Percentiles rank a stretch among this genome's conserved stretches.
These are phyloP conservation scores for Lenwebbia sp. DNA, from an alignment of 345 rosid species.

Conservation along the genomic window DNA sequence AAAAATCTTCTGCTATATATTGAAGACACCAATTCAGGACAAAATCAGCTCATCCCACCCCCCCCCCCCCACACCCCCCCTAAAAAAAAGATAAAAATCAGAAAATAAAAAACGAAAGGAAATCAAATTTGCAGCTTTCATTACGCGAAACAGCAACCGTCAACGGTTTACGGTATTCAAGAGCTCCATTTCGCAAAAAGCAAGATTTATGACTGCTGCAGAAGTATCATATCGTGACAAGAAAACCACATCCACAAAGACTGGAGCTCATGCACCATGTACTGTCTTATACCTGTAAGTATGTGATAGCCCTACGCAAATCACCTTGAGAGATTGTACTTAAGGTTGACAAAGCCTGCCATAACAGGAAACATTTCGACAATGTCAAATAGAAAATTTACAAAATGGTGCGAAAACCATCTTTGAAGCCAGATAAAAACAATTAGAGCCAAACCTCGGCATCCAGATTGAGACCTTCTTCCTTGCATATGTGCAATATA, in stretches of 20 bases:
- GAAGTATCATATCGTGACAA: neutral
- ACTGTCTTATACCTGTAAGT: constrained; percentile 54
- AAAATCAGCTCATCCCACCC: neutral
- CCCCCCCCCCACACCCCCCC: neutral
- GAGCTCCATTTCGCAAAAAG: neutral
- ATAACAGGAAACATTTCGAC: neutral
- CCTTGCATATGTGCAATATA: constrained; percentile 70
- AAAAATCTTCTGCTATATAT: neutral
- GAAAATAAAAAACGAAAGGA: neutral
- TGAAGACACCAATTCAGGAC: neutral
- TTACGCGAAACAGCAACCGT: neutral
- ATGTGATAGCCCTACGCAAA: constrained; percentile 95
- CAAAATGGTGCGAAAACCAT: neutral
- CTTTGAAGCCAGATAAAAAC: neutral
- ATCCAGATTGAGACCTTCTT: constrained; percentile 71
- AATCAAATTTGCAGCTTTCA: neutral
- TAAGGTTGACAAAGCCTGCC: constrained; percentile 79
- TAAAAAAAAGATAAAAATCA: too few relatives aligned
- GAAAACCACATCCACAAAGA: neutral
- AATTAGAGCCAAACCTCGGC: constrained; percentile 40
- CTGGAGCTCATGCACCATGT: neutral
- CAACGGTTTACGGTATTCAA: neutral
- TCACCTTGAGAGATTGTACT: constrained; percentile 91
- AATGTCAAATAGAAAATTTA: neutral
- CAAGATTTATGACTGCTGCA: neutral